Base-by-base conservation (phyloP, 2,329 filamentous ascomycete species). In the Paecilomyces variotii region DNA sequence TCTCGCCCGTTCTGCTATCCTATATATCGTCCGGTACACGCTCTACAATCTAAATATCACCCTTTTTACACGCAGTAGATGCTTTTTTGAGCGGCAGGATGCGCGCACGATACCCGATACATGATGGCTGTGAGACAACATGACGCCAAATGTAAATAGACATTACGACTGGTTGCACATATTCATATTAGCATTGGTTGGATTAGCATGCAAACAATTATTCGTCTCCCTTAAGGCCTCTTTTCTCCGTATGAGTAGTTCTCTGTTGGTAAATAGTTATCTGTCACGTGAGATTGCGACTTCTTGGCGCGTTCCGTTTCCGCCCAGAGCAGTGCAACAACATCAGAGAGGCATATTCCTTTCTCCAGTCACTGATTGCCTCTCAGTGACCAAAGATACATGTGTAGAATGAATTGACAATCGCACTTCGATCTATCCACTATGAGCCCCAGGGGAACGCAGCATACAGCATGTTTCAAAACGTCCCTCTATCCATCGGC, bases 381-480 rank as follows among this genome's bases (percentile, higher is more conserved):
- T 45, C 19, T 45, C 3, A 19, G 39, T 45, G 39, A 24, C 14
- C 30, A 7, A 45, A 14, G 4, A 45, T 19, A 14, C 14, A 45
- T 45, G 12, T 39, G 39, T 45, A 45, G 39, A 19, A 45, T 24
- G 9, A 24, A 9, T 19, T 45, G 5, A 45, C 19, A 7, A 52
- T 52, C 27, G 45, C 3, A 14, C 24, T 11, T 25, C 6, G n/a
- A 27, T 14, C 1, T 26, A 14, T 14, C 4, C 50, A 26, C 27
- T 9, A 52, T 28, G 50, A 52, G 10, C 30, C 30, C 11, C 25
- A 28, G 9, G 27, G 27, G 24, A n/a, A 45, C 39, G 6, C 39
- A 52, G 27, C 28, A 32, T n/a, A 54, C 28, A 67, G 55, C 45
- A 73, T 71, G 69, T 53, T 67, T 25, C 63, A 65, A 25, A 65